Conservation (phyloP, 305 asterid genomes). For the Coffea humblotiana region DNA sequence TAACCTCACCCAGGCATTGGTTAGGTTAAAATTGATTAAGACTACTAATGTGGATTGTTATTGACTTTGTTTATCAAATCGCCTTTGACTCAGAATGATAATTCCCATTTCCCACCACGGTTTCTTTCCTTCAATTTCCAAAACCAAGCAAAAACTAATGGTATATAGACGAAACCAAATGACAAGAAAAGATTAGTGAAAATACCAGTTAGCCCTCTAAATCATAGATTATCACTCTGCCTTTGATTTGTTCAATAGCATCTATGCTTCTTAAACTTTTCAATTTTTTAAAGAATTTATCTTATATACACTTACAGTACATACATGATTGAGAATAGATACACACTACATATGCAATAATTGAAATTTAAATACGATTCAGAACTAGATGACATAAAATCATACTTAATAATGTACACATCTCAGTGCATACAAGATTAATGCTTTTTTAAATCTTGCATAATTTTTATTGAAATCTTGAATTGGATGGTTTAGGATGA, state of each 20-base stretch:
- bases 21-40: not conserved
- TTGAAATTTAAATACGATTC: no score
- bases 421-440: no score
- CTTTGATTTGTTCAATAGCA: not conserved
- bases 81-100: not conserved
- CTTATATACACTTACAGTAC: no score
- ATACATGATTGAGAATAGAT: no score
- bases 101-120: no score
- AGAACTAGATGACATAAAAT: no score
- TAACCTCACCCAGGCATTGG: not conserved
- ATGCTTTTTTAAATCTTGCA: no score
- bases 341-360: no score
- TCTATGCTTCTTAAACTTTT: not conserved
- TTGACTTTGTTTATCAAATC: not conserved
- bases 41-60: not conserved
- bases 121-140: not conserved
- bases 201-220: not conserved
- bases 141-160: not conserved
- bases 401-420: no score
- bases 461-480: no score
- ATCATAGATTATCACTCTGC: not conserved
- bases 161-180: not conserved
- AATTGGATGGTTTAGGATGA: no score
- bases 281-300: not conserved
- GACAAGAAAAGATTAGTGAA: not conserved